These are phyloP conservation scores for Starmerella floricola DNA, from an alignment of 805 yeast species.

Conservation along the genomic window DNA sequence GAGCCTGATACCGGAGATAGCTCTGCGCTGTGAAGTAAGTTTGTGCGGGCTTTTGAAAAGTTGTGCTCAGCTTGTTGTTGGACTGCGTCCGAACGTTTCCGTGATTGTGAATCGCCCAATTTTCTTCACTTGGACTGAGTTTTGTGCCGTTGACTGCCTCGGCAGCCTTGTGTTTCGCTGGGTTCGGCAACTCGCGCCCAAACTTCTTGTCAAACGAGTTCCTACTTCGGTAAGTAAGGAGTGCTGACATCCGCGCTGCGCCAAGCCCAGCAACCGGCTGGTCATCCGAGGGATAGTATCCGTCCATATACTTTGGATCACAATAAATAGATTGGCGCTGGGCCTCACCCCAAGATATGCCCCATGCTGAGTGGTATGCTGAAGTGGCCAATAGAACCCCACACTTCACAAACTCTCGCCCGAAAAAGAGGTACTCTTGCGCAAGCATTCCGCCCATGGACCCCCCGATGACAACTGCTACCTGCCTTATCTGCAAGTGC, in stretches of 20 bases:
- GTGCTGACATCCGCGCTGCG: slow-evolving; percentile 96
- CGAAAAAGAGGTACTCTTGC: slow-evolving; percentile 72
- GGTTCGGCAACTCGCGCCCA: slow-evolving; percentile 67
- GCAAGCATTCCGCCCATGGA: slow-evolving; percentile 99
- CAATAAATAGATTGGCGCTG: slow-evolving; percentile 93
- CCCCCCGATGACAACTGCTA: slow-evolving; percentile 87
- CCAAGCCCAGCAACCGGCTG: slow-evolving; percentile 80
- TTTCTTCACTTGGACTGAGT: slow-evolving; percentile 39
- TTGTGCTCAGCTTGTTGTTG: slow-evolving; percentile 14
- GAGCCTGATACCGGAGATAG: slow-evolving; percentile 86
- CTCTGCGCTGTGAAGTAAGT: slow-evolving; percentile 88
- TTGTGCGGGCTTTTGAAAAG: slow-evolving; percentile 29
- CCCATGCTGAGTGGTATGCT: slow-evolving; percentile 95
- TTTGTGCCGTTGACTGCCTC: slow-evolving; percentile 24
- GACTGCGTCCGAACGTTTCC: slow-evolving; percentile 37
- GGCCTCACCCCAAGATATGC: slow-evolving; percentile 97
- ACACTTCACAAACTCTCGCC: slow-evolving; percentile 51
- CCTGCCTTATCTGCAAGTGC: slow-evolving; percentile 58
- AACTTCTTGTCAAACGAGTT: slow-evolving; percentile 84
- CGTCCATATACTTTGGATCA: slow-evolving; percentile 87
- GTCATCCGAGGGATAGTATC: slow-evolving; percentile 64
- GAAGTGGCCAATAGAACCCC: slow-evolving; percentile 83
- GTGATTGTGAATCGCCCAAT: slow-evolving; percentile 80
- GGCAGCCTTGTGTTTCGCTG: slow-evolving; percentile 30
- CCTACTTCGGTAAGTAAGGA: slow-evolving; percentile 82